A percentile compares a stretch with the other conserved stretches of the same genome.
Conservation (phyloP, 345 rosid species). For the Camelina hispida region DNA sequence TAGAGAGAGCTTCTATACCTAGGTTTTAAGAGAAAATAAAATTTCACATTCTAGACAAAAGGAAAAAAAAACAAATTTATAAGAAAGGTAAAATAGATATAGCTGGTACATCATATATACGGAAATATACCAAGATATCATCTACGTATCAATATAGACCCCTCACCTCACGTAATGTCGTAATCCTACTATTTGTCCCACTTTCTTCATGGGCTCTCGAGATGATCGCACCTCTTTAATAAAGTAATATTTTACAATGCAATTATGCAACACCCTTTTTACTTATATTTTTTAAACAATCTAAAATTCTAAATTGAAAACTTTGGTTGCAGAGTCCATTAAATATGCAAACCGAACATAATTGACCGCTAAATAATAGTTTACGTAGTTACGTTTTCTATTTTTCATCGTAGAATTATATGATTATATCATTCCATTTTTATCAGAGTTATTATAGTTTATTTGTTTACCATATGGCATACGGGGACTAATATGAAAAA, state of each 20-base stretch:
- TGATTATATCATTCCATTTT: not conserved
- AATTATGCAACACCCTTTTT: slow-evolving; percentile 15
- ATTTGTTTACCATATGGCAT: not conserved
- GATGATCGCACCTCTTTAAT: slow-evolving; percentile 45
- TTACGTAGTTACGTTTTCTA: not conserved
- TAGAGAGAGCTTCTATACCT: not conserved
- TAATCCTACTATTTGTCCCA: slow-evolving; percentile 43
- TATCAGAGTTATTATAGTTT: not conserved
- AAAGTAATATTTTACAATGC: slow-evolving; percentile 35
- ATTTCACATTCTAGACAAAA: slow-evolving; percentile 15
- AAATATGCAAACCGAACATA: not conserved
- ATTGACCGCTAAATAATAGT: not conserved
- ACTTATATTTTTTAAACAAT: not conserved
- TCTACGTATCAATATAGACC: not conserved
- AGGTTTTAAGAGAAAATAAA: not conserved
- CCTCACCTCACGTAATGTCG: slow-evolving; percentile 33
- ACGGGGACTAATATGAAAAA: not conserved
- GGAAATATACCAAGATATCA: slow-evolving; percentile 1
- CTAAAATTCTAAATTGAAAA: slow-evolving; percentile 6
- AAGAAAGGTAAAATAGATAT: not conserved
- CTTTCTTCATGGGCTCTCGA: slow-evolving; percentile 44
- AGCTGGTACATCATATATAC: slow-evolving; percentile 6
- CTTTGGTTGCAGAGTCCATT: not conserved
- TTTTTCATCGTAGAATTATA: not conserved
- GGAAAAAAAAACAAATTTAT: not conserved